A percentile compares a stretch with the other conserved stretches of the same genome.
phyloP scores from a whole-genome alignment of 2,329 filamentous ascomycete genomes.

The Alternaria sp. region DNA sequence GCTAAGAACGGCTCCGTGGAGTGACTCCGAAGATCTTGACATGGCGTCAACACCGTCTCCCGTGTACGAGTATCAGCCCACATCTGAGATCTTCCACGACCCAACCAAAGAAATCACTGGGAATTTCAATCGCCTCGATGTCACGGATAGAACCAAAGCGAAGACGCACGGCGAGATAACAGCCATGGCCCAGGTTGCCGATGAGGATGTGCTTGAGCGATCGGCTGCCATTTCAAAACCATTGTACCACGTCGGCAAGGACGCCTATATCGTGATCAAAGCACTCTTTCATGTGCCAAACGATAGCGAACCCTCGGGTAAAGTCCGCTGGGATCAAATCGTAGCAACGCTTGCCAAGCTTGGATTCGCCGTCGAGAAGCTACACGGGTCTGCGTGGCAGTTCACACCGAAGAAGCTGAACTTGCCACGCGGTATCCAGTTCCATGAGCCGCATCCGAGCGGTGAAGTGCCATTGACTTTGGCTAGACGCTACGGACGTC shows the following conservation, averaged over 20 bases:
- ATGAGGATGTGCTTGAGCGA: background rate
- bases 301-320: background rate
- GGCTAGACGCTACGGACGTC: background rate
- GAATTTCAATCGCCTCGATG: too few species aligned
- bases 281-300: background rate
- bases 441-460: background rate
- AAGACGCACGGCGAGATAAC: too few species aligned
- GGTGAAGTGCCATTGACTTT: background rate
- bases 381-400: background rate
- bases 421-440: background rate
- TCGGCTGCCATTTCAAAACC: background rate
- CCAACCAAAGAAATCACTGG: too few species aligned
- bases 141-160: too few species aligned
- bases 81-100: too few species aligned
- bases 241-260: background rate
- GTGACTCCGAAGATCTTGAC: slow-evolving; percentile 37
- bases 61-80: slow-evolving; percentile 7
- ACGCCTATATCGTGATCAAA: background rate
- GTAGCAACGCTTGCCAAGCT: background rate
- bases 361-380: background rate
- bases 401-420: background rate
- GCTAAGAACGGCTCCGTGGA: slow-evolving; percentile 59
- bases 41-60: background rate
- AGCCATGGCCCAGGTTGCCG: too few species aligned
- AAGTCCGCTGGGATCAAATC: background rate